phyloP scores from a whole-genome alignment of 2,329 filamentous ascomycete genomes.

The Epichloe hybrida region DNA sequence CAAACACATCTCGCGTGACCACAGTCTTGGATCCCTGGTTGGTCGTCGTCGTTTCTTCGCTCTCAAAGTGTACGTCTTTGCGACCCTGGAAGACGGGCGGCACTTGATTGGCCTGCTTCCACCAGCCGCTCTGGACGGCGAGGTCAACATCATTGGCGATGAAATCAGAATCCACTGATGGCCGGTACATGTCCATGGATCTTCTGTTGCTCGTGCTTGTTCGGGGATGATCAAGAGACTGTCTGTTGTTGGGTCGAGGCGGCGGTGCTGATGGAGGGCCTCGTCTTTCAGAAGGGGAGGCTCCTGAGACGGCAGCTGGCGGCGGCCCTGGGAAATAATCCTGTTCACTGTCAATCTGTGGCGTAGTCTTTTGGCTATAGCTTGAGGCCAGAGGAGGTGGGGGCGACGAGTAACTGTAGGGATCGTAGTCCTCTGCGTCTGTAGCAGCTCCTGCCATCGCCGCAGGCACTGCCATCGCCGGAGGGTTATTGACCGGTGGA shows the following conservation, averaged over 20 bases:
- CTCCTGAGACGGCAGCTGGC: conserved; percentile 29
- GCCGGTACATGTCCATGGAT: conserved; percentile 64
- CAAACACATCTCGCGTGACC: conserved; percentile 66
- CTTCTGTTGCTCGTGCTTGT: conserved; percentile 30
- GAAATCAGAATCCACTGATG: conserved; percentile 65
- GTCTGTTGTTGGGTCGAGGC: conserved; percentile 12
- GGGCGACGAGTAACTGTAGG: conserved; percentile 40
- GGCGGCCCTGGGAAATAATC: conserved; percentile 32
- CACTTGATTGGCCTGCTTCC: conserved; percentile 65
- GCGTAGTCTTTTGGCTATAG: conserved; percentile 20
- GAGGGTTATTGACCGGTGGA: conserved; percentile 10
- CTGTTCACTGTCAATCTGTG: conserved; percentile 30
- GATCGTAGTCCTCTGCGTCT: conserved; percentile 56
- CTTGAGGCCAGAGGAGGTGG: conserved; percentile 12
- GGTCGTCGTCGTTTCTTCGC: conserved; percentile 60
- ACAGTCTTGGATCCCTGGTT: conserved; percentile 57
- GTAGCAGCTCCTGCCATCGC: conserved; percentile 12
- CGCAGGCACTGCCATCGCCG: conserved; percentile 7
- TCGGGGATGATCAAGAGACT: conserved; percentile 24
- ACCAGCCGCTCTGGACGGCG: conserved; percentile 64
- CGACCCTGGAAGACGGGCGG: conserved; percentile 74
- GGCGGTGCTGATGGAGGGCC: conserved; percentile 24
- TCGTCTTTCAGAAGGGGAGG: conserved; percentile 25
- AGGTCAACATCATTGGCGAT: conserved; percentile 84
- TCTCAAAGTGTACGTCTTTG: conserved; percentile 70